phyloP scores from a whole-genome alignment of 2,329 filamentous ascomycete genomes.

The Zalaria obscura region DNA sequence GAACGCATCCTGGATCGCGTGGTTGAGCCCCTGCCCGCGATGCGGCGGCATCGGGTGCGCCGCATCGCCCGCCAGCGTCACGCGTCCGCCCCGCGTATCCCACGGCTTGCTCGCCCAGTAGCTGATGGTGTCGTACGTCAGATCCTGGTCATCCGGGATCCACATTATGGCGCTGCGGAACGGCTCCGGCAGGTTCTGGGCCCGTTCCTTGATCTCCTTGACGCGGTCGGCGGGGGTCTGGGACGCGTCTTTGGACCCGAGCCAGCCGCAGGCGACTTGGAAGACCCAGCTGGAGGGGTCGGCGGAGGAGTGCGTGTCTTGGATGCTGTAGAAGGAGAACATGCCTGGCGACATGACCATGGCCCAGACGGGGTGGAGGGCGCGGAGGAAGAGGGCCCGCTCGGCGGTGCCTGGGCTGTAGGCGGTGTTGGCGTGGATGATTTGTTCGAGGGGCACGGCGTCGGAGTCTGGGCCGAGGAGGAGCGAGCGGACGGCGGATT shows the following conservation, averaged over 20 bases:
- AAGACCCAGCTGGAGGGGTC: slow-evolving; percentile 9
- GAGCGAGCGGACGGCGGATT: slow-evolving; percentile 10
- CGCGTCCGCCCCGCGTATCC: slow-evolving; percentile 14
- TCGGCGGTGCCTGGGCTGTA: slow-evolving; percentile 8
- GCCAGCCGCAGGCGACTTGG: slow-evolving; percentile 8
- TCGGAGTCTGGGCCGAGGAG: slow-evolving; percentile 2
- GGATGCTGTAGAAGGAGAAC: slow-evolving; percentile 4
- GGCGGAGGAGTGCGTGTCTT: slow-evolving; percentile 6
- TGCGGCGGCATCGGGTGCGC: slow-evolving; percentile 32
- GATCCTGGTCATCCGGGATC: slow-evolving; percentile 5
- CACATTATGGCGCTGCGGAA: slow-evolving; percentile 8
- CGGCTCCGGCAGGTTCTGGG: slow-evolving; percentile 22
- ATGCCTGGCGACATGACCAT: slow-evolving; percentile 4
- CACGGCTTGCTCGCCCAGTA: slow-evolving; percentile 12
- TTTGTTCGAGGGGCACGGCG: not conserved
- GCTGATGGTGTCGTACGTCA: slow-evolving; percentile 6
- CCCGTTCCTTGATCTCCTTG: slow-evolving; percentile 3
- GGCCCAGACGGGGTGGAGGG: slow-evolving; percentile 7
- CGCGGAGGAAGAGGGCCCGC: slow-evolving; percentile 5
- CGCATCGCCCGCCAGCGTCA: slow-evolving; percentile 20
- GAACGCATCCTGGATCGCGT: slow-evolving; percentile 26
- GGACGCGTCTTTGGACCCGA: slow-evolving; percentile 3
- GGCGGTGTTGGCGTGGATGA: slow-evolving; percentile 7
- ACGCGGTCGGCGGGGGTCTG: not conserved
- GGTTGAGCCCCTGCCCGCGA: slow-evolving; percentile 33